Base-by-base conservation (phyloP, 2,329 filamentous ascomycete genomes). In the Simplicillium sp. region DNA sequence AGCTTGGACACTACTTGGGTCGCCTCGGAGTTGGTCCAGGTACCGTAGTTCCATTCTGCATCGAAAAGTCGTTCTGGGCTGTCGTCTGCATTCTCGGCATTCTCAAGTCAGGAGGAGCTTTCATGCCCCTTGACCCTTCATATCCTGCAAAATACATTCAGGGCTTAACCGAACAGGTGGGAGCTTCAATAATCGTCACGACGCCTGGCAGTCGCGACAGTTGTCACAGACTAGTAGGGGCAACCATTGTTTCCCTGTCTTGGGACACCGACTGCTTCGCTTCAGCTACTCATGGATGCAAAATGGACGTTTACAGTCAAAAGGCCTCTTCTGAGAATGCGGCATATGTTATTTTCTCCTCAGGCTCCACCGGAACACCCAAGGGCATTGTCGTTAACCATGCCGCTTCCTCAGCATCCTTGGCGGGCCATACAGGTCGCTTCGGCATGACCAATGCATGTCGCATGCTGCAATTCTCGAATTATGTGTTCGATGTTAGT, bases 101-200 rank as follows among this genome's bases (percentile, higher is more conserved):
- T 4, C 50, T 59, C 37, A 59, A 57, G 39, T 44, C 58, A 0
- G 60, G 59, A 3, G 58, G 51, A 3, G 58, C 54, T 0, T 59
- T 59, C 14, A 54, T 57, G 1, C 52, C 52, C 12, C 42, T 61
- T 11, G 57, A 59, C 38, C 52, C 50, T 20, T 41, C 44, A 9
- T 43, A 45, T 3, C 44, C 50, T 1, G 36, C 42, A n/a, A 31
- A 48, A 4, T 42, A 44, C 2, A 41, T 48, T 4, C 37, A 44
- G 29, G 11, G 11, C 7, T 43, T 50, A 4, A 34, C 42, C 4
- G 15, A 44, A 29, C 43, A 41, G 17, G 15, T 41, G 11, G 18
- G 33, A 9, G 28, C 36, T 9, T 7, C 13, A 8, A 9, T 39
- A 11, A 36, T 44, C 4, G 3, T 47, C 7, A 16, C 41, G 4